These are phyloP conservation scores for Colletotrichum plurivorum DNA, from an alignment of 2,329 filamentous ascomycete genomes.

Conservation along the genomic window DNA sequence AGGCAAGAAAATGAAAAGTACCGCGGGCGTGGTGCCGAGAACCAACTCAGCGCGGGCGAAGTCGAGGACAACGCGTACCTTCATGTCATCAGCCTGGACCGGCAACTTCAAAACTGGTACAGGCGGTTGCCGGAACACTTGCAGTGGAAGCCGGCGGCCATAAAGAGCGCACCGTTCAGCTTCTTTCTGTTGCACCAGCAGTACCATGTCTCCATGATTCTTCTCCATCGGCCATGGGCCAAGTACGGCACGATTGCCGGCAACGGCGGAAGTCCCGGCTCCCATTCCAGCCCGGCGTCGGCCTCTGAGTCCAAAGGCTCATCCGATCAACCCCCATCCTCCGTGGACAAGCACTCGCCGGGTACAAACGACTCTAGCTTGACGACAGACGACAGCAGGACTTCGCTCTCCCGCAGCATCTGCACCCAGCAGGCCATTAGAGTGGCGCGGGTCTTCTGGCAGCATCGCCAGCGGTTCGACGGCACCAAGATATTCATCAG, in stretches of 20 bases:
- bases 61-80: slow-evolving; percentile 63
- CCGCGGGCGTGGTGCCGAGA: slow-evolving; percentile 45
- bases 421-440: slow-evolving; percentile 69
- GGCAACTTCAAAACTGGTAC: slow-evolving; percentile 69
- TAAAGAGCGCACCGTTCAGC: slow-evolving; percentile 62
- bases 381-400: slow-evolving; percentile 57
- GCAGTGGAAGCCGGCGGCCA: slow-evolving; percentile 65
- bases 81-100: slow-evolving; percentile 64
- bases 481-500: slow-evolving; percentile 65
- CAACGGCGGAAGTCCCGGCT: slow-evolving; percentile 48
- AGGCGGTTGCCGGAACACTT: slow-evolving; percentile 63
- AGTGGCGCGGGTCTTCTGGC: slow-evolving; percentile 68
- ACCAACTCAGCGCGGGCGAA: slow-evolving; percentile 48
- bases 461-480: slow-evolving; percentile 66
- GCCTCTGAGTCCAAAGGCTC: slow-evolving; percentile 37
- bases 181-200: slow-evolving; percentile 71
- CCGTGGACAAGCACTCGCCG: slow-evolving; percentile 43
- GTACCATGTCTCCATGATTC: slow-evolving; percentile 67
- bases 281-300: slow-evolving; percentile 50
- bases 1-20: slow-evolving; percentile 51
- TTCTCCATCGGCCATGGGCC: slow-evolving; percentile 68
- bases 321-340: slow-evolving; percentile 36
- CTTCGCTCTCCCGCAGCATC: slow-evolving; percentile 63
- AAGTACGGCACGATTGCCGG: slow-evolving; percentile 59
- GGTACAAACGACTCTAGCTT: slow-evolving; percentile 51